phyloP scores from a whole-genome alignment of 2,329 filamentous ascomycete genomes.

The Pseudocercospora pini-densiflorae region DNA sequence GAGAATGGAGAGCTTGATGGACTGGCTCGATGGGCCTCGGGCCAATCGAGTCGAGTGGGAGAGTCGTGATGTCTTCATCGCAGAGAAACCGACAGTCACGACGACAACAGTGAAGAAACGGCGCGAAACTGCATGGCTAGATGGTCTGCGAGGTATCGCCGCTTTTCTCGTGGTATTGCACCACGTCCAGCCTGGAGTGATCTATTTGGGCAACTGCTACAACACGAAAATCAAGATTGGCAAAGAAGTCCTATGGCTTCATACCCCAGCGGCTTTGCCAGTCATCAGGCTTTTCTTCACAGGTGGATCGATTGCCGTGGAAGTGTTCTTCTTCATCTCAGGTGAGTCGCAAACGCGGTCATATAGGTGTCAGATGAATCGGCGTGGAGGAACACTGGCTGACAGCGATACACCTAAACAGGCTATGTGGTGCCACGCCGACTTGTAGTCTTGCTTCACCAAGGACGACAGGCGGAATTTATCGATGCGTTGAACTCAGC shows the following conservation, averaged over 20 bases:
- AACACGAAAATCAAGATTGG: not conserved
- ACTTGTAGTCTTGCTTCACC: slow-evolving; percentile 39
- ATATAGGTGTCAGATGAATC: not conserved
- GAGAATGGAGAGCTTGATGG: slow-evolving; percentile 3
- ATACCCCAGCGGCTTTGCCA: slow-evolving; percentile 43
- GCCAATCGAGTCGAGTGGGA: not conserved
- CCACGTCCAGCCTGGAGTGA: slow-evolving; percentile 48
- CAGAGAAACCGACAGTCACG: not conserved
- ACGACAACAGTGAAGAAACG: not conserved
- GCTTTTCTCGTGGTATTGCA: slow-evolving; percentile 67
- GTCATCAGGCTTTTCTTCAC: slow-evolving; percentile 52
- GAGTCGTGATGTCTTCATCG: not conserved
- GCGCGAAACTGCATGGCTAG: slow-evolving; percentile 59
- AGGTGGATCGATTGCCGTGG: slow-evolving; percentile 63
- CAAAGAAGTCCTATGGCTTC: not conserved
- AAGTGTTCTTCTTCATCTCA: slow-evolving; percentile 56
- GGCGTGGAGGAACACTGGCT: not conserved
- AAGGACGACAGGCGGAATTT: slow-evolving; percentile 41
- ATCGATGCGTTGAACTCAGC: slow-evolving; percentile 51
- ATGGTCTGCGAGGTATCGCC: slow-evolving; percentile 68
- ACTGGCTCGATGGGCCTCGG: not conserved
- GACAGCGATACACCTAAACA: slow-evolving; percentile 20
- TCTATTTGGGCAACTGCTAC: not conserved
- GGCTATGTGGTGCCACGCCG: slow-evolving; percentile 54
- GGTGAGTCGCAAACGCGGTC: slow-evolving; percentile 25